phyloP scores from a whole-genome alignment of 495 filamentous ascomycete species.

The Tuber calosporum region DNA sequence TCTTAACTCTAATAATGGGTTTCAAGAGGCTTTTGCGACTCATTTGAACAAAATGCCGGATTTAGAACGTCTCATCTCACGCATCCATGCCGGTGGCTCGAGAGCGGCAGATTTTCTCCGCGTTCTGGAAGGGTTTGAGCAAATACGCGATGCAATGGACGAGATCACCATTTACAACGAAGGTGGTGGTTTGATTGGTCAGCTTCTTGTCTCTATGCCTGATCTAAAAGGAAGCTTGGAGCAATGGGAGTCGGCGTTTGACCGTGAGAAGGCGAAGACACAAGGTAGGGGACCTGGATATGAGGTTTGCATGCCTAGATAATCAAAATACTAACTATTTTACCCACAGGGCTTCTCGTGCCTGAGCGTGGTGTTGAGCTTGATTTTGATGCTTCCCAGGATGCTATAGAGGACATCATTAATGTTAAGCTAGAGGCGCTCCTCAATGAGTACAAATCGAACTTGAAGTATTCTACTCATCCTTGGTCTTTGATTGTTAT shows the following conservation, averaged over 20 bases:
- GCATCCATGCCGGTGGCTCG: conserved; percentile 84
- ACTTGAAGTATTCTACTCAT: conserved; percentile 47
- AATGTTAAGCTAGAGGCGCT: conserved; percentile 58
- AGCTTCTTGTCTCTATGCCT: conserved; percentile 77
- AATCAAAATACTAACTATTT: background rate
- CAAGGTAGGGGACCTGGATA: conserved; percentile 45
- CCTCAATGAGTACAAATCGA: conserved; percentile 60
- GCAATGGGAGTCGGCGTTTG: conserved; percentile 90
- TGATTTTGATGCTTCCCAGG: conserved; percentile 85
- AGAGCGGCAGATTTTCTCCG: conserved; percentile 83
- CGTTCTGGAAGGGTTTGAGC: conserved; percentile 96
- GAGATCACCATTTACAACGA: conserved; percentile 62
- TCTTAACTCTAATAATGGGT: conserved; percentile 68
- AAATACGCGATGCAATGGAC: conserved; percentile 84
- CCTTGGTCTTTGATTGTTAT: background rate
- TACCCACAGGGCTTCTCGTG: conserved; percentile 56
- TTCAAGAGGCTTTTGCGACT: conserved; percentile 75
- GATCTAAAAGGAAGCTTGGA: conserved; percentile 63
- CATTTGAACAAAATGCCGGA: conserved; percentile 88
- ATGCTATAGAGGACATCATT: conserved; percentile 63
- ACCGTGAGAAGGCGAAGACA: conserved; percentile 70
- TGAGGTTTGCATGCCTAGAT: background rate
- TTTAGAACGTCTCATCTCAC: conserved; percentile 86
- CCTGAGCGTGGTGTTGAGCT: conserved; percentile 84
- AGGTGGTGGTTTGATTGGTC: conserved; percentile 74